These are phyloP conservation scores for Haemoproteus tartakovskyi DNA, from an alignment of 169 alveolate genomes.

Conservation along the genomic window DNA sequence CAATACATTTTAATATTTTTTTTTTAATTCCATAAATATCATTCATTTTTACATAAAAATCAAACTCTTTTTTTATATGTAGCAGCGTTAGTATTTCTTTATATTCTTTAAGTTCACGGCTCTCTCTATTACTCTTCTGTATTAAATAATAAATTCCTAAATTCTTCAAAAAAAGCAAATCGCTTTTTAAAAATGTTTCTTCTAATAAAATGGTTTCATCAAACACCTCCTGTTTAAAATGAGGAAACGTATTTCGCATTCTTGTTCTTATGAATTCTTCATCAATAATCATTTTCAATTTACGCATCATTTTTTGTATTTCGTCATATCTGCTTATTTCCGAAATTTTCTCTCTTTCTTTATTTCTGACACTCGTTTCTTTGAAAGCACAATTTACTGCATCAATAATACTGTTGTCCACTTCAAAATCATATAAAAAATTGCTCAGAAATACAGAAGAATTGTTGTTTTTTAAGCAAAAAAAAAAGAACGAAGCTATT, in stretches of 20 bases:
- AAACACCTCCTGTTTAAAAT: not conserved
- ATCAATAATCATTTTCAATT: slow-evolving; percentile 27
- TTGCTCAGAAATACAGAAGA: slow-evolving; percentile 27
- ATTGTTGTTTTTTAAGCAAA: slow-evolving; percentile 39
- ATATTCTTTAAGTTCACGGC: slow-evolving; percentile 2
- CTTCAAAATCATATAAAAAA: slow-evolving; percentile 14
- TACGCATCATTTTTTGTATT: not conserved
- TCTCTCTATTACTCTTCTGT: slow-evolving; percentile 16
- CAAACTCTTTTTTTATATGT: slow-evolving; percentile 4
- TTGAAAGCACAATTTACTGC: not conserved
- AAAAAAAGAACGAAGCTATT: slow-evolving; percentile 24
- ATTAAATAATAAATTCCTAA: slow-evolving; percentile 61
- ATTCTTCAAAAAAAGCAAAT: slow-evolving; percentile 25
- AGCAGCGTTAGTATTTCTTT: slow-evolving; percentile 11
- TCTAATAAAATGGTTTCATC: slow-evolving; percentile 8
- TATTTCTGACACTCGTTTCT: not conserved
- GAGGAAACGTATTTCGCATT: slow-evolving; percentile 54
- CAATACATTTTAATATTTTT: slow-evolving; percentile 1
- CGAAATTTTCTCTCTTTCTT: not conserved
- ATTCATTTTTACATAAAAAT: slow-evolving; percentile 9
- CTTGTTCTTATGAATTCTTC: slow-evolving; percentile 60
- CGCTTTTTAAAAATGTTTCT: slow-evolving; percentile 37
- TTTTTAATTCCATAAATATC: slow-evolving; percentile 23
- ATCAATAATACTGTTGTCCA: slow-evolving; percentile 4
- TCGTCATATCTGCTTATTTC: not conserved